Base-by-base conservation (phyloP, 495 filamentous ascomycete genomes). In the Articulospora tetracladia region DNA sequence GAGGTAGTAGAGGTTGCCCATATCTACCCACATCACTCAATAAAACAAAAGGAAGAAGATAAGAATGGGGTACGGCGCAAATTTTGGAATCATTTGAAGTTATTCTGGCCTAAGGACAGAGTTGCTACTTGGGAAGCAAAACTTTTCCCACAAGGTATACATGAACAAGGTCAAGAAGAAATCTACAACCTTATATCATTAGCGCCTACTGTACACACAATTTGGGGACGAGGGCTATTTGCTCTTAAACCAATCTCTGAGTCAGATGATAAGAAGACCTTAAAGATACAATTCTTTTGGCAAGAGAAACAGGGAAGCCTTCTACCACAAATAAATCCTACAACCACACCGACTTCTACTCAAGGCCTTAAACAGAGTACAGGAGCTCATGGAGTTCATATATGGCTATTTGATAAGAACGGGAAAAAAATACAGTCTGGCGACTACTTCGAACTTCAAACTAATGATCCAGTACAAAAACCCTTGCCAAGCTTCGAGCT, bases 281-380 rank as follows among this genome's bases (percentile, higher is more conserved):
- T 34, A 34, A 34, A 6, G 15, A 15, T 34, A 15, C 63, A 62
- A 46, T 66, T 66, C 28, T 66, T 66, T 59, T 66, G 63, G 63
- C 59, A 66, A 50, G 28, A 30, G 13, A 62, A 66, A 55, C 55
- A 62, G 26, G 30, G 8, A 2, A 44, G 34, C 1, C 20, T 47
- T 49, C 2, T 39, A 19, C 7, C 54, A 66, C 34, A 25, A 58
- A 62, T 59, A n/a, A 62, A 52, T 53, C 51, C 62, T 24, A 25
- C 41, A 6, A 62, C 63, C 44, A 55, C 17, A 48, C 63, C 63
- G 19, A 25, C 15, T 34, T 59, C 55, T 11, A 63, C 60, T 36
- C 8, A 48, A 55, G 55, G 39, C 19, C 56, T 63, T 36, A 34
- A 44, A 46, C 27, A 57, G 10, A 59, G 54, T 49, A 27, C 24